phyloP scores from a whole-genome alignment of 2,329 filamentous ascomycete species.

The Trichoderma aggressivum region DNA sequence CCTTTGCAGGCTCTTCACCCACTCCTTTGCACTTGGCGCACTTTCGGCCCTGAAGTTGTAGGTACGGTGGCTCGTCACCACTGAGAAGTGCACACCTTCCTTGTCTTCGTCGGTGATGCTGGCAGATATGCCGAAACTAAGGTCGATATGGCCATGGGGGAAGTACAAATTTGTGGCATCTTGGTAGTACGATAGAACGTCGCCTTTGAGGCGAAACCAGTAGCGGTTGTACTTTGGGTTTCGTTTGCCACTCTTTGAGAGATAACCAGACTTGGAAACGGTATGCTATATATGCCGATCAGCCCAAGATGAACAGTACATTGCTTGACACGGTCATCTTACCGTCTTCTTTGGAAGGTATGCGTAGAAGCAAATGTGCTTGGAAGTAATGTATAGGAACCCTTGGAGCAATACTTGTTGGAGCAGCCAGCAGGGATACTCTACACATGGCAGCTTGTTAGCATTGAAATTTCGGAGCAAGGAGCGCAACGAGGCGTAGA shows the following conservation, averaged over 20 bases:
- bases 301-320: slow-evolving; percentile 17
- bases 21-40: slow-evolving; percentile 83
- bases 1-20: slow-evolving; percentile 90
- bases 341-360: slow-evolving; percentile 92
- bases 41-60: slow-evolving; percentile 91
- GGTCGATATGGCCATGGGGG: slow-evolving; percentile 84
- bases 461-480: not conserved
- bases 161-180: slow-evolving; percentile 87
- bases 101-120: slow-evolving; percentile 72
- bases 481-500: not conserved
- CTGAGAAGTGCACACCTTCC: slow-evolving; percentile 71
- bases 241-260: slow-evolving; percentile 82
- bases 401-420: slow-evolving; percentile 91
- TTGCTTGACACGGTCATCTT: slow-evolving; percentile 33
- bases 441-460: slow-evolving; percentile 39
- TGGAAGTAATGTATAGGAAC: slow-evolving; percentile 91
- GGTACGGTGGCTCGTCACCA: slow-evolving; percentile 76
- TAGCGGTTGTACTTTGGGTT: slow-evolving; percentile 86
- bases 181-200: slow-evolving; percentile 85
- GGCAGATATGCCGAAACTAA: slow-evolving; percentile 89
- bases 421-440: slow-evolving; percentile 90
- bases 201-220: slow-evolving; percentile 90
- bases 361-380: slow-evolving; percentile 94
- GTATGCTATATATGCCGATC: slow-evolving; percentile 51
- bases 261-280: slow-evolving; percentile 79